phyloP scores from a whole-genome alignment of 257 asterid species.

The Echium plantagineum region DNA sequence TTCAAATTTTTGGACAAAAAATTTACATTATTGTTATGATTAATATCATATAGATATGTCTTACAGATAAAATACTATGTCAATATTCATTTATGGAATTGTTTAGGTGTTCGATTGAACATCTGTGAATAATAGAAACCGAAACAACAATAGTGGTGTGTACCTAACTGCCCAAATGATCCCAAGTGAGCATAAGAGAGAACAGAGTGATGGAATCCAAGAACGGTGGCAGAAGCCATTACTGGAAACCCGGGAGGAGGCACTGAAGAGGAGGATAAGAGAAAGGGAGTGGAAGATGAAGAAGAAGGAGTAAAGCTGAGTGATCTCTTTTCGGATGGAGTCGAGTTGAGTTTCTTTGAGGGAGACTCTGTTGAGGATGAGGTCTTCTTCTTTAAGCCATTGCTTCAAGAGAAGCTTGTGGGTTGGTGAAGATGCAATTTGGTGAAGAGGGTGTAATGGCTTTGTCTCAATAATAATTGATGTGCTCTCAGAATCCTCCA shows the following conservation, averaged over 20 bases:
- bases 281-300: slow-evolving; percentile 84
- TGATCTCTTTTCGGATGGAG: slow-evolving; percentile 50
- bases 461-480: slow-evolving; percentile 45
- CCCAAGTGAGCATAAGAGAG: slow-evolving; percentile 38
- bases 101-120: no score
- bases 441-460: slow-evolving; percentile 63
- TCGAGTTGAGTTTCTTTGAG: slow-evolving; percentile 74
- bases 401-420: slow-evolving; percentile 93
- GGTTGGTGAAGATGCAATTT: slow-evolving; percentile 64
- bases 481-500: slow-evolving; percentile 21
- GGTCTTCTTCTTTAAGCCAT: slow-evolving; percentile 86
- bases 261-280: slow-evolving; percentile 68
- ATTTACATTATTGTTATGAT: no score
- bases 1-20: no score
- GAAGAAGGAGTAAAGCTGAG: slow-evolving; percentile 73
- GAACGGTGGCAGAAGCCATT: slow-evolving; percentile 30
- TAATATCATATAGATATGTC: no score
- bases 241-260: slow-evolving; percentile 17
- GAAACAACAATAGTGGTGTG: no score
- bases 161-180: slow-evolving; percentile 58
- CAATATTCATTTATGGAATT: no score
- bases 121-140: no score
- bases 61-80: no score
- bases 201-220: slow-evolving; percentile 56
- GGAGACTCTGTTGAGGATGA: slow-evolving; percentile 67